Percentiles rank a stretch among this genome's conserved stretches.
phyloP scores from a whole-genome alignment of 257 asterid genomes.

The Fraxinus quadrangulata region DNA sequence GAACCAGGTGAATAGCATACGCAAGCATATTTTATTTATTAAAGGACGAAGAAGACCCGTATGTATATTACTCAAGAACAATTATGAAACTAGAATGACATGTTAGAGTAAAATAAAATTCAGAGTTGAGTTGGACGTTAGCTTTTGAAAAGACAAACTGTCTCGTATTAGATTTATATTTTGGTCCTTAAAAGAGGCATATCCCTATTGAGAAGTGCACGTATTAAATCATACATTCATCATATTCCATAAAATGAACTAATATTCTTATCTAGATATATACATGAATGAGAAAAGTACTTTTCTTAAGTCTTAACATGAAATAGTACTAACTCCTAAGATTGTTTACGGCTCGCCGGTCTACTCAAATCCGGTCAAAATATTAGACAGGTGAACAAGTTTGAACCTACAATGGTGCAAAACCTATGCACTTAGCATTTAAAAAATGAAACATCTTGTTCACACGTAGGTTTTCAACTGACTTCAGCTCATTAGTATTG shows the following conservation, averaged over 20 bases:
- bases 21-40: too few relatives aligned
- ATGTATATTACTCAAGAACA: not conserved
- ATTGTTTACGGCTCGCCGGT: not conserved
- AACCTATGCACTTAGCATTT: conserved; percentile 17
- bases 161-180: too few relatives aligned
- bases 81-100: too few relatives aligned
- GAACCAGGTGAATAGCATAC: too few relatives aligned
- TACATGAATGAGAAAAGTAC: too few relatives aligned
- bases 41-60: not conserved
- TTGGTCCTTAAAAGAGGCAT: too few relatives aligned
- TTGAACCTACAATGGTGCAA: conserved; percentile 16
- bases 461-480: conserved; percentile 24
- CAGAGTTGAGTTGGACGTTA: too few relatives aligned
- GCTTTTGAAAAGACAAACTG: too few relatives aligned
- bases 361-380: not conserved
- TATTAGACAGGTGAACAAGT: not conserved
- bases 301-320: too few relatives aligned
- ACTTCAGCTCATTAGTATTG: conserved; percentile 21
- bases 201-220: too few relatives aligned
- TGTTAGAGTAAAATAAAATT: not conserved
- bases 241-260: not conserved
- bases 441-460: conserved; percentile 5
- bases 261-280: not conserved
- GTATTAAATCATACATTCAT: not conserved
- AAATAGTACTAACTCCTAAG: too few relatives aligned